These are phyloP conservation scores for Nakazawaea wickerhamii DNA, from an alignment of 805 yeast genomes.

Conservation along the genomic window DNA sequence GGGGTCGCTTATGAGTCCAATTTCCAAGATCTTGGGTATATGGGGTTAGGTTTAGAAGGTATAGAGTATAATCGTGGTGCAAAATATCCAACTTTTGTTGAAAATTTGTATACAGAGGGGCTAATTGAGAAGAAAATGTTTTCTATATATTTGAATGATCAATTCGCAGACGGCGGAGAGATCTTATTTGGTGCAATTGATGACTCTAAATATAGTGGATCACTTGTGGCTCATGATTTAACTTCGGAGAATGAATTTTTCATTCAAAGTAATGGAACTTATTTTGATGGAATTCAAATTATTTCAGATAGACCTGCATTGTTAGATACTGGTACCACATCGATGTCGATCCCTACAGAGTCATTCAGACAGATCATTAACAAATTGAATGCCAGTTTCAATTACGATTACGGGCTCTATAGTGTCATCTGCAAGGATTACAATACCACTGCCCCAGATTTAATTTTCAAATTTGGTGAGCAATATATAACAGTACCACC, in stretches of 20 bases:
- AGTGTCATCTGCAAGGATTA: slow-evolving; percentile 13
- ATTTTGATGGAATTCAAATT: slow-evolving; percentile 10
- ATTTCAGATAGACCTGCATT: slow-evolving; percentile 13
- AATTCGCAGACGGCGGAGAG: slow-evolving; percentile 19
- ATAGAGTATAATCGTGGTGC: slow-evolving; percentile 8
- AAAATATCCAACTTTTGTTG: slow-evolving; percentile 19
- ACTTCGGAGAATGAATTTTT: slow-evolving; percentile 16
- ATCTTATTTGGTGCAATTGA: slow-evolving; percentile 29
- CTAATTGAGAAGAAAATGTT: slow-evolving; percentile 22
- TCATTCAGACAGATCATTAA: slow-evolving; percentile 11
- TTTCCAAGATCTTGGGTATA: slow-evolving; percentile 13
- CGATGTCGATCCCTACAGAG: slow-evolving; percentile 13
- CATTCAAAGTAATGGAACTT: slow-evolving; percentile 16
- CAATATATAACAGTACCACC: slow-evolving; percentile 6
- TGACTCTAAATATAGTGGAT: slow-evolving; percentile 20
- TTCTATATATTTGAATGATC: slow-evolving; percentile 24
- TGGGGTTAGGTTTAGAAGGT: slow-evolving; percentile 19
- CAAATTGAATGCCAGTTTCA: slow-evolving; percentile 7
- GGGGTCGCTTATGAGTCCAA: slow-evolving; percentile 17
- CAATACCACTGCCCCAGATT: slow-evolving; percentile 13
- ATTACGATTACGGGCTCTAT: slow-evolving; percentile 6
- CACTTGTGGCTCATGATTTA: slow-evolving; percentile 14
- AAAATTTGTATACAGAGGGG: slow-evolving; percentile 22
- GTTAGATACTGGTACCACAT: slow-evolving; percentile 15
- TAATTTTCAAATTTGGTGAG: slow-evolving; percentile 5